Evolutionary conservation across 176 grass and related monocot genomes (phyloP).

Genomic region (Aegilops umbellulata): DNA sequence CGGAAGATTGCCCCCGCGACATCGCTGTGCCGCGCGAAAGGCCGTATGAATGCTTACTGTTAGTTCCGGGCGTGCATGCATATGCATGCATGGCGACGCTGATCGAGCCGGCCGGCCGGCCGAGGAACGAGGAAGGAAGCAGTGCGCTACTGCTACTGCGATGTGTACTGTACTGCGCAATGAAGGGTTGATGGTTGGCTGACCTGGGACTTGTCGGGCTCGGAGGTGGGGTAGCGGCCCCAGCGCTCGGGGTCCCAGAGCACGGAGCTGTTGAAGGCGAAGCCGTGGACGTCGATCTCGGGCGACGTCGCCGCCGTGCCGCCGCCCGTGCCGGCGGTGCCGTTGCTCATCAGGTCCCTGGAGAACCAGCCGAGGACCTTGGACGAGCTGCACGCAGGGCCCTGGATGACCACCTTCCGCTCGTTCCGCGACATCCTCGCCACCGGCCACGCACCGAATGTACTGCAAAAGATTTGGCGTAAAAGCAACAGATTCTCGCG

Average conservation of each 20-base stretch:
- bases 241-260: slow-evolving; percentile 95
- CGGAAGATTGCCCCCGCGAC: slow-evolving; percentile 16
- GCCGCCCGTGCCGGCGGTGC: slow-evolving; percentile 13
- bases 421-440: slow-evolving; percentile 62
- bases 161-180: background rate
- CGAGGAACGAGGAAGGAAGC: background rate
- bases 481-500: background rate
- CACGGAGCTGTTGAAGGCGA: slow-evolving; percentile 93
- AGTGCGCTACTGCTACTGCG: background rate
- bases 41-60: background rate
- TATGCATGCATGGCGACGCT: background rate
- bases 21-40: slow-evolving; percentile 25
- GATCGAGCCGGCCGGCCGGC: background rate
- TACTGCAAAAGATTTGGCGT: slow-evolving; percentile 33
- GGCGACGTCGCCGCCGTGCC: background rate
- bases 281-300: slow-evolving; percentile 52
- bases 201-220: slow-evolving; percentile 91
- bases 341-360: slow-evolving; percentile 39
- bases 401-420: slow-evolving; percentile 64
- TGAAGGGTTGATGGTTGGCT: slow-evolving; percentile 1
- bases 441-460: slow-evolving; percentile 93
- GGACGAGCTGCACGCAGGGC: slow-evolving; percentile 67
- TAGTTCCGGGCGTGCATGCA: background rate
- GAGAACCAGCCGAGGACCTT: slow-evolving; percentile 84
- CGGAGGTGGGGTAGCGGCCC: slow-evolving; percentile 81